Evolutionary conservation across 176 grass and related monocot genomes (phyloP), one percentile per base, ranked within the genome.

Genomic region (Stipa capillata): DNA sequence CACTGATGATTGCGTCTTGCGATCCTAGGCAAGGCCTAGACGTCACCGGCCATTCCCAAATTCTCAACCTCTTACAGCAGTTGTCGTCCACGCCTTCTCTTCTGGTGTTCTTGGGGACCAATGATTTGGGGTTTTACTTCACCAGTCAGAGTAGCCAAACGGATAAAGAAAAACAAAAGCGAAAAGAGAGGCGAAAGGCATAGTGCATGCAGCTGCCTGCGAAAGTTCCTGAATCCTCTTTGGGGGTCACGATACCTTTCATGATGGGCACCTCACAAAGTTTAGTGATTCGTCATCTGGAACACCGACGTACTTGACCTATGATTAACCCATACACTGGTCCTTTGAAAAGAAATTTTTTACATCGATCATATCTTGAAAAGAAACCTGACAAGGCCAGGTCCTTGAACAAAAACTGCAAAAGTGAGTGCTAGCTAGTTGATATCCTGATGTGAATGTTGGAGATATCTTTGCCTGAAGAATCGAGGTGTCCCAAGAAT

Each of bases 171-270:
- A 35, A 55, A n/a, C 11, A 34, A 87, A 77, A 74, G 50, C 23
- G n/a, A 53, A 72, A 78, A 58, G 20, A 45, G 37, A 5, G 21
- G 20, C 12, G n/a, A 67, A 81, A 87, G 64, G 18, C 32, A n/a
- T 64, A 63, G 45, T 23, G 73, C 61, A 7, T 29, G 62, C 72
- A 18, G 57, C 11, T 83, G 66, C 80, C 65, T 47, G 66, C 23
- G 86, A 73, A 88, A 88, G 86, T 88, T 65, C 57, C 39, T 20
- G 79, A 25, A 88, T 88, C 74, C 3, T 73, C 85, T 73, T 83
- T 87, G 73, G 73, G 73, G 73, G 36, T 56, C 45, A 72, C 79
- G 85, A 64, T 55, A 56, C 4, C 49, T 68, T 68, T 59, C 16
- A 43, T 35, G 18, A 43, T 57, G 24, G 4, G 5, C 23, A 27